Base-by-base conservation (phyloP, 805 yeast genomes). In the Soucietia sequanensis region DNA sequence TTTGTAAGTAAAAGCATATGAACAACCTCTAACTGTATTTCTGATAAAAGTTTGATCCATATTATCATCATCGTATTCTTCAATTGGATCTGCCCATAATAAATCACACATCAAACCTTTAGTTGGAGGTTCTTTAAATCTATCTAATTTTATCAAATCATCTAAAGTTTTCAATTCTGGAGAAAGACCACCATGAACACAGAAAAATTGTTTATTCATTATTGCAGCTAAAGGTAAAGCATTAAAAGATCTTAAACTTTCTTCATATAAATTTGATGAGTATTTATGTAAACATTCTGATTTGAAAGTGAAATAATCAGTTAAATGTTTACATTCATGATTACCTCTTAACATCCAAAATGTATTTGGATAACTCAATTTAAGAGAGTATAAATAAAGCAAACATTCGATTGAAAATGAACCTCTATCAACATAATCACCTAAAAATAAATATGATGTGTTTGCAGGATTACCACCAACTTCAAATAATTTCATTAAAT, bases 371-470 rank as follows among this genome's bases (percentile, higher is more conserved):
- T 78, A 83, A 51, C 77, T 81, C 50, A 89, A 67, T 58, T 91
- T 91, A 52, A 89, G 62, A 4, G 95, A 62, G 69, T 86, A 89
- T 35, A 91, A 60, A 47, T 84, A 82, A 27, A 91, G 57, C 30
- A 84, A 61, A 52, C 86, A 80, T 58, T 91, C 99, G 41, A 88
- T 76, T 10, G 96, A 84, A 54, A 85, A 90, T 15, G 85, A 78
- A 3, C 99, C 99, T 44, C 99, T 72, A 62, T 91, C 99, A 14
- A 91, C 97, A 55, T 90, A 91, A 61, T 91, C 98, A 11, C 98
- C 97, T 37, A 90, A 62, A 51, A 91, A 90, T 35, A 90, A 65
- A 56, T 87, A 91, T 13, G 84, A 72, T 1, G 95, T 82, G n/a
- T 54, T 61, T 11, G 64, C 69, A 9, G 97, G 96, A 52, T 83